Percentiles rank a stretch among this genome's conserved stretches.
Conservation (phyloP, 169 alveolate genomes). For the Cryptosporidium xiaoi region DNA sequence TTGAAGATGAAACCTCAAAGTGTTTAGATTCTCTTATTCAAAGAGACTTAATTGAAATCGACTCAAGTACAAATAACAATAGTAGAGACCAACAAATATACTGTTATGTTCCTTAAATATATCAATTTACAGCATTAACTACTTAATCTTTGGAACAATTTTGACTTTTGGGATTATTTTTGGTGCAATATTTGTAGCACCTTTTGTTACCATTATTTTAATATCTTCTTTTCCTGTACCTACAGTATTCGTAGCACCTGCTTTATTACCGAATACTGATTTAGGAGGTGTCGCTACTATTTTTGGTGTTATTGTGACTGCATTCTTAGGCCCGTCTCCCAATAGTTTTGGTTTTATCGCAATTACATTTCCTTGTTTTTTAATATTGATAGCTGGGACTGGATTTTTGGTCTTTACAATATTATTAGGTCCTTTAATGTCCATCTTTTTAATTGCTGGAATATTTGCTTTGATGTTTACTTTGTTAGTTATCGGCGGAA, state of each 20-base stretch:
- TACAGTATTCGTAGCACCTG: background rate
- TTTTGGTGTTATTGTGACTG: slow-evolving; percentile 44
- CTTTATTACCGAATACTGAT: background rate
- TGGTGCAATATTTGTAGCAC: slow-evolving; percentile 42
- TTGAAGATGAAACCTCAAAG: slow-evolving; percentile 21
- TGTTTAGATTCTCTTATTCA: slow-evolving; percentile 24
- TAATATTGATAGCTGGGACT: slow-evolving; percentile 24
- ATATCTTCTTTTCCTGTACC: slow-evolving; percentile 25
- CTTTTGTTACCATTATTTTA: slow-evolving; percentile 30
- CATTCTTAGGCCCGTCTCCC: slow-evolving; percentile 4
- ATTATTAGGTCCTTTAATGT: slow-evolving; percentile 11
- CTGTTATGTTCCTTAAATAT: slow-evolving; percentile 32
- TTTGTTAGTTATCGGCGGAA: background rate
- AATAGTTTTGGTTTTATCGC: slow-evolving; percentile 53
- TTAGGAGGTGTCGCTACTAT: slow-evolving; percentile 27
- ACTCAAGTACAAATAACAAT: background rate
- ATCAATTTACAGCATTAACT: background rate
- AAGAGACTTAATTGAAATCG: slow-evolving; percentile 47
- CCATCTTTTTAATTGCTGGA: slow-evolving; percentile 38
- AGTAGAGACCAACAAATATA: slow-evolving; percentile 24
- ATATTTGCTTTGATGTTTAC: slow-evolving; percentile 1
- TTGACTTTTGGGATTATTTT: slow-evolving; percentile 61
- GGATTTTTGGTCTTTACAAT: slow-evolving; percentile 29
- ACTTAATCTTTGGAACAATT: slow-evolving; percentile 34
- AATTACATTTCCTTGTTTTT: slow-evolving; percentile 31